Evolutionary conservation across 2,329 filamentous ascomycete genomes (phyloP).

Genomic region (Sphaerulina musiva): DNA sequence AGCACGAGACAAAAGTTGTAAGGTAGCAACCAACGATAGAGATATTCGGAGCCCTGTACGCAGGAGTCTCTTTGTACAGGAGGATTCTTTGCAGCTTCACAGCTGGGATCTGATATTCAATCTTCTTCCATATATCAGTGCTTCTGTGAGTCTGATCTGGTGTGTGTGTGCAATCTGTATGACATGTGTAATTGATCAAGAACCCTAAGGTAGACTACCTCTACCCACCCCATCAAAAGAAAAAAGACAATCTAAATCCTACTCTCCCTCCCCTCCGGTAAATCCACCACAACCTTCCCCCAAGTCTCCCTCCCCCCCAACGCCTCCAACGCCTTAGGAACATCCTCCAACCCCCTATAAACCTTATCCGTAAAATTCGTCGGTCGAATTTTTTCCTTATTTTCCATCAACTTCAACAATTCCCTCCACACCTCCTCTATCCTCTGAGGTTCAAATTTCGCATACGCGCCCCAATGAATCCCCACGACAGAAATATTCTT

Average conservation of each 20-base stretch:
- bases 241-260: slow-evolving; percentile 28
- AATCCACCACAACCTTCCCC: slow-evolving; percentile 91
- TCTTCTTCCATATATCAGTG: no score
- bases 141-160: no score
- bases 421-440: slow-evolving; percentile 73
- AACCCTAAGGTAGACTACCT: no score
- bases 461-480: slow-evolving; percentile 85
- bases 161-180: no score
- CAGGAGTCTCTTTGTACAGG: no score
- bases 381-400: slow-evolving; percentile 66
- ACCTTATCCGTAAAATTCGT: slow-evolving; percentile 77
- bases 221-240: no score
- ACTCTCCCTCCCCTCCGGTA: slow-evolving; percentile 58
- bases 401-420: slow-evolving; percentile 67
- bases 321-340: slow-evolving; percentile 69
- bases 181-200: no score
- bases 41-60: no score
- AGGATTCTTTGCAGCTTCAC: no score
- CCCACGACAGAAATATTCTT: slow-evolving; percentile 92
- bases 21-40: no score
- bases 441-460: slow-evolving; percentile 62
- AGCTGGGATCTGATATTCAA: no score
- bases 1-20: not conserved
- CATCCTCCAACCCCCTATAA: slow-evolving; percentile 73
- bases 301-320: slow-evolving; percentile 78